A percentile compares a stretch with the other conserved stretches of the same genome.
These are phyloP conservation scores for Trypanosoma scelopori DNA, from an alignment of 208 protist genomes.

Conservation along the genomic window DNA sequence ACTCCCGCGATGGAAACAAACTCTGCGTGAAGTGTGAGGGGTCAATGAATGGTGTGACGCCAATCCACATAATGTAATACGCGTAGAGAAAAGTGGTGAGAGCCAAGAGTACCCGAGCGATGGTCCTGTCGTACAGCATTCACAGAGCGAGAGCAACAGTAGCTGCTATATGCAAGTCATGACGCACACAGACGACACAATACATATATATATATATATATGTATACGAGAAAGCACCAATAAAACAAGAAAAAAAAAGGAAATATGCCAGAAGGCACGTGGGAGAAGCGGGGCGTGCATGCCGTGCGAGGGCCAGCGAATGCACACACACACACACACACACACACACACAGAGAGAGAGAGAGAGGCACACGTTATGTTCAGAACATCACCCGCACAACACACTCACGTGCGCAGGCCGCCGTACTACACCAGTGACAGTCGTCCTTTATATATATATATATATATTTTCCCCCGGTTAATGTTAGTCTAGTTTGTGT, in stretches of 20 bases:
- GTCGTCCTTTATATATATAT: no score
- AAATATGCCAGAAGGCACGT: no score
- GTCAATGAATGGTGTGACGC: constrained; percentile 79
- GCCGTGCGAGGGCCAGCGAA: no score
- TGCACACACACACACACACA: no score
- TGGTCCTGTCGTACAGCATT: constrained; percentile 78
- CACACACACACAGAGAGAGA: constrained; percentile 6
- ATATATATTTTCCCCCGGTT: no score
- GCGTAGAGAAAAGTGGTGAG: constrained; percentile 52
- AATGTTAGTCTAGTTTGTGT: no score
- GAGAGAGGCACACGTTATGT: not conserved
- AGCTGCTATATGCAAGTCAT: not conserved
- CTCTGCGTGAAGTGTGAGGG: constrained; percentile 73
- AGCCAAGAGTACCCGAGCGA: constrained; percentile 53
- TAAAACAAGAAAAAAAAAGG: not conserved
- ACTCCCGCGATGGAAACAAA: constrained; percentile 76
- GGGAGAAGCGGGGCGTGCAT: no score
- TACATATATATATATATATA: constrained; percentile 19
- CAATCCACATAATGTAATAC: constrained; percentile 87
- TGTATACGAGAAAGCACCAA: not conserved
- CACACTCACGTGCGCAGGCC: no score
- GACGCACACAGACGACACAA: not conserved
- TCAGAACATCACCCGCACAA: no score
- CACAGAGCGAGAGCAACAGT: not conserved
- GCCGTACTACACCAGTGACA: no score